Evolutionary conservation across 768 basidiomycete species (phyloP).

Genomic region (Pulveroboletus sp.): DNA sequence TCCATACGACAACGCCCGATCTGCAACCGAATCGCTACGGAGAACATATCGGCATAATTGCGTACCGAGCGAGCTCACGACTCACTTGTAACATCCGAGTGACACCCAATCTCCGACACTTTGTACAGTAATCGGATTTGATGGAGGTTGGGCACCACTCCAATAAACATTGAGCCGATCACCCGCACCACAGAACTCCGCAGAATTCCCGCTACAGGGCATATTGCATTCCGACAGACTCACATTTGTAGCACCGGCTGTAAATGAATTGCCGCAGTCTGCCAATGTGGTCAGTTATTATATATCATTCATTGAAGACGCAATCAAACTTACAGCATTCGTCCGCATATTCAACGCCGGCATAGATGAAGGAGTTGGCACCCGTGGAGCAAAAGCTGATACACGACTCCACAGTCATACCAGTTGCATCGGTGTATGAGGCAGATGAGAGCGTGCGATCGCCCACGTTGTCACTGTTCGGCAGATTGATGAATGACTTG

Average conservation of each 20-base stretch:
- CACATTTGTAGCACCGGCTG: constrained; percentile 43
- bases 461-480: constrained; percentile 51
- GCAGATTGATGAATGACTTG: constrained; percentile 13
- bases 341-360: constrained; percentile 66
- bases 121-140: constrained; percentile 48
- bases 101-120: constrained; percentile 64
- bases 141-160: constrained; percentile 56
- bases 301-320: neutral
- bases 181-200: constrained; percentile 61
- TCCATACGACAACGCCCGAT: constrained; percentile 33
- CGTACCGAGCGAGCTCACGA: neutral
- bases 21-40: constrained; percentile 32
- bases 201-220: constrained; percentile 56
- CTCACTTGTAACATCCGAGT: constrained; percentile 74
- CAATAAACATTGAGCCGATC: constrained; percentile 60
- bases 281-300: neutral
- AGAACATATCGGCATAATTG: neutral
- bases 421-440: constrained; percentile 40
- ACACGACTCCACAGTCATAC: constrained; percentile 63
- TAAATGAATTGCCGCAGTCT: constrained; percentile 66
- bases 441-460: constrained; percentile 56
- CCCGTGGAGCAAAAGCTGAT: constrained; percentile 41
- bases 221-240: constrained; percentile 55
- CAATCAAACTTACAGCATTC: constrained; percentile 54
- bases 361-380: constrained; percentile 48